Conservation (phyloP, 257 asterid species). For the Ajuga chamaepitys region DNA sequence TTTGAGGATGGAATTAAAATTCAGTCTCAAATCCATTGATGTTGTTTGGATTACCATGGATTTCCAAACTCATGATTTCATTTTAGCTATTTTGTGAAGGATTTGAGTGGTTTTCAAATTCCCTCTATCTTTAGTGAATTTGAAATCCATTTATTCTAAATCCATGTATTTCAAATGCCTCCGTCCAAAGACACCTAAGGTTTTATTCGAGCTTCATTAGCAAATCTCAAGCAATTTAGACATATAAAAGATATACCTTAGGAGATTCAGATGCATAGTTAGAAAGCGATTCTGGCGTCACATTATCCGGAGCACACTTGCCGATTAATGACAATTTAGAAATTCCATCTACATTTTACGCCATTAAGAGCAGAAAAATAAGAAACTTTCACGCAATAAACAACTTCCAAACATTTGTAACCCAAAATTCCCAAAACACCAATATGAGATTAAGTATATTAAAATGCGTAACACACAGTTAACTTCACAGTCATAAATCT, state of each 20-base stretch:
- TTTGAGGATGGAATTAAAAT: no score
- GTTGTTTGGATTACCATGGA: no score
- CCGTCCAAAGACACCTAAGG: no score
- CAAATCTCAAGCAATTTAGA: background rate
- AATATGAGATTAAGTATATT: slow-evolving; percentile 1
- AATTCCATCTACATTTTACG: slow-evolving; percentile 29
- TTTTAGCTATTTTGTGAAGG: no score
- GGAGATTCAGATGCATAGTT: slow-evolving; percentile 22
- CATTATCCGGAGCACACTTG: slow-evolving; percentile 32
- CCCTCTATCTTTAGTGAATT: no score
- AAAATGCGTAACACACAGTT: background rate
- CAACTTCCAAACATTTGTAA: background rate
- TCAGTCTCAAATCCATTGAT: no score
- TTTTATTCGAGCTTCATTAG: background rate
- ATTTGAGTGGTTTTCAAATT: no score
- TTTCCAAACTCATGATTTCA: no score
- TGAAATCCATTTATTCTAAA: no score
- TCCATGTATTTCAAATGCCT: no score
- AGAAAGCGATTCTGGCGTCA: slow-evolving; percentile 26
- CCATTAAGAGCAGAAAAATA: background rate
- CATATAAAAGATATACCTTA: slow-evolving; percentile 28
- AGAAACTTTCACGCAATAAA: background rate
- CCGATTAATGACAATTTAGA: slow-evolving; percentile 21
- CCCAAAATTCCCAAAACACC: background rate
- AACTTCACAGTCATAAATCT: background rate